Evolutionary conservation across 306 rosid genomes (phyloP), one percentile per base, ranked within the genome.

Genomic region (Gastrolobium bilobum): DNA sequence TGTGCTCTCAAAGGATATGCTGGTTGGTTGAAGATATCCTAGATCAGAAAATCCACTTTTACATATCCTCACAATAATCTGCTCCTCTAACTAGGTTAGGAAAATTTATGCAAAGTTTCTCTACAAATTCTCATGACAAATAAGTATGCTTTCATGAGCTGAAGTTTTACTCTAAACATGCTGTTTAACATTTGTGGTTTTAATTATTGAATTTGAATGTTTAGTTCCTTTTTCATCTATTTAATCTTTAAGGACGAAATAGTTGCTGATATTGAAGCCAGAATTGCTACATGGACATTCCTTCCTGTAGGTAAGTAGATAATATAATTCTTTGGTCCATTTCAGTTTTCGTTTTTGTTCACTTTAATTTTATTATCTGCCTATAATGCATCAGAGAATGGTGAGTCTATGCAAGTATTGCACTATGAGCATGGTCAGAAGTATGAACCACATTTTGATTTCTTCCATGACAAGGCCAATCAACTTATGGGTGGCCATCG

Each of bases 271-370:
- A 80, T 95, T n/a, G 99, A 95, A 88, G 79, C 80, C n/a, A 85
- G 90, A 87, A 61, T 95, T 76, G 90, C 97, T 5, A 84, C 97
- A 57, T 95, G 98, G 99, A 95, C 99, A 54, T 93, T 95, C 86
- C 91, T 91, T 85, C 99, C 98, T 26, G 0, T 61, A 57, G 97
- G 99, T 95, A 77, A 78, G 80, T 67, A 66, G 48, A 44, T 57
- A 37, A n/a, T 44, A 40, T 56, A 26, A 67, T 76, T 68, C 35
- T 31, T 51, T 11, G 9, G 5, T 75, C 42, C 30, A 60, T 77
- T 81, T 74, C 47, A 39, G 52, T 13, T 43, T 61, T 79, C 63
- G 0, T 30, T 58, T 61, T 68, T 68, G 43, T 75, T 39, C 30
- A 4, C 70, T 59, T 44, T 30, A 57, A 66, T 34, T 64, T 76